phyloP scores from a whole-genome alignment of 129 eudicot genomes.

The Oenanthe sinensis region DNA sequence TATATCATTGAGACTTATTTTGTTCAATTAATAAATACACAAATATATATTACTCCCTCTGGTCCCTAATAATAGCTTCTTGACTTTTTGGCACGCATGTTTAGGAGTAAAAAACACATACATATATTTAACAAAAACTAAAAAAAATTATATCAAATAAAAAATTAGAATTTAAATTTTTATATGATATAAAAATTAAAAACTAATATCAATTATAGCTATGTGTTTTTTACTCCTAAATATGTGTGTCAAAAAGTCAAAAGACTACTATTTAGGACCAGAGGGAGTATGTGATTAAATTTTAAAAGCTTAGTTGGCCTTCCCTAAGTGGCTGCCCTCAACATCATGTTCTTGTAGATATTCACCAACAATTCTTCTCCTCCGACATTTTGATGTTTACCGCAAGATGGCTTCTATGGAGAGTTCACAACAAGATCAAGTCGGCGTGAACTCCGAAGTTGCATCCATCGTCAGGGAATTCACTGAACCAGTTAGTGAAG shows the following conservation, averaged over 20 bases:
- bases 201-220: no score
- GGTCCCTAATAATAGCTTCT: no score
- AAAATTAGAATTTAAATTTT: no score
- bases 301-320: neutral
- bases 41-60: no score
- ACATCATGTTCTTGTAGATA: constrained; percentile 42
- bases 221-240: no score
- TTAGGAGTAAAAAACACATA: no score
- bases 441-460: constrained; percentile 69
- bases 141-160: no score
- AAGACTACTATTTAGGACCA: no score
- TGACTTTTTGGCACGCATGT: no score
- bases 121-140: no score
- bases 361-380: constrained; percentile 83
- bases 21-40: neutral
- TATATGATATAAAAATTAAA: no score
- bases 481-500: constrained; percentile 50
- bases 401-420: constrained; percentile 51
- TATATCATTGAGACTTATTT: neutral
- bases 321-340: constrained; percentile 7
- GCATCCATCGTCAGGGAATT: constrained; percentile 73
- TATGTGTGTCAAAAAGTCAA: no score
- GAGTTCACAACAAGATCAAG: constrained; percentile 70
- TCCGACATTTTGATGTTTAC: constrained; percentile 82
- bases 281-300: neutral